phyloP scores from a whole-genome alignment of 345 rosid genomes.

The Viola odorata region DNA sequence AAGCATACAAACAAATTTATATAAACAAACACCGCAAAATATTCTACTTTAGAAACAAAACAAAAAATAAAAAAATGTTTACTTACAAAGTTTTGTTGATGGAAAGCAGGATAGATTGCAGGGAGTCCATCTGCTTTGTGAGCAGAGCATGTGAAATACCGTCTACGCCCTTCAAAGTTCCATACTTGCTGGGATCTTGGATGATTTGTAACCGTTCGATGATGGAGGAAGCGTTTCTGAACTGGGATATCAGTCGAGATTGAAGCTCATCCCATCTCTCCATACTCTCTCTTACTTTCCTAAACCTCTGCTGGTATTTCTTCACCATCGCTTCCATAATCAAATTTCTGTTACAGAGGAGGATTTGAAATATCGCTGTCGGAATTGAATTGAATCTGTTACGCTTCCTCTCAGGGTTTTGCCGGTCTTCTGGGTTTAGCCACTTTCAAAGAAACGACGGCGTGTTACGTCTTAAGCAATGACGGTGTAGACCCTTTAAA shows the following conservation, averaged over 20 bases:
- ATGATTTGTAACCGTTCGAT: slow-evolving; percentile 60
- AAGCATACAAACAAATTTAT: neutral
- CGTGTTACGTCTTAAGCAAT: too few species aligned
- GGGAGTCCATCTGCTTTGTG: slow-evolving; percentile 64
- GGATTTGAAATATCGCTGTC: too few species aligned
- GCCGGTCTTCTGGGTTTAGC: too few species aligned
- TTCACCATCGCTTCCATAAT: slow-evolving; percentile 58
- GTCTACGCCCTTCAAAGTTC: slow-evolving; percentile 39
- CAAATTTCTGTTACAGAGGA: neutral
- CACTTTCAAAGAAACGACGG: neutral
- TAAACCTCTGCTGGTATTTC: slow-evolving; percentile 66
- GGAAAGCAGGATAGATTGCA: slow-evolving; percentile 48
- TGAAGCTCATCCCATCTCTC: slow-evolving; percentile 66
- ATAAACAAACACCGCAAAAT: neutral
- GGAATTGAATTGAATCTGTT: too few species aligned
- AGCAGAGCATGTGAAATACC: slow-evolving; percentile 54
- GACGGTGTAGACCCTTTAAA: neutral
- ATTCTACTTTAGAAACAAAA: neutral
- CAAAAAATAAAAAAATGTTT: slow-evolving; percentile 1
- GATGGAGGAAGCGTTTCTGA: slow-evolving; percentile 59
- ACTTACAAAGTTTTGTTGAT: slow-evolving; percentile 55
- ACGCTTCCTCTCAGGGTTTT: too few species aligned
- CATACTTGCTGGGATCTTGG: slow-evolving; percentile 47
- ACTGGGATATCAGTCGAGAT: slow-evolving; percentile 50
- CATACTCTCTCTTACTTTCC: slow-evolving; percentile 56